Base-by-base conservation (phyloP, 2,329 filamentous ascomycete genomes). In the Trichoderma harzianum region DNA sequence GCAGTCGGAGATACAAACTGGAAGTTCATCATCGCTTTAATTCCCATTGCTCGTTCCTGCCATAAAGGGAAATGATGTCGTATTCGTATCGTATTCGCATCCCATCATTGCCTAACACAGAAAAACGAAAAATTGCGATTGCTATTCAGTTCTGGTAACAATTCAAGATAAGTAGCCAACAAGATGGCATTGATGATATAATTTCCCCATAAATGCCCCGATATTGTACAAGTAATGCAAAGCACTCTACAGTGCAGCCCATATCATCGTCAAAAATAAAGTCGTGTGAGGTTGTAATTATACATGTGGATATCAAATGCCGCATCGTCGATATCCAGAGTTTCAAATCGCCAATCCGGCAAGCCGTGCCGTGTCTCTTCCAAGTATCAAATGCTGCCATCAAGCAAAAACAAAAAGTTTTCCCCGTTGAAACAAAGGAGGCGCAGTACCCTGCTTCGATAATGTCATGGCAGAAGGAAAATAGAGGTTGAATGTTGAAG, bases 21-120 rank as follows among this genome's bases (percentile, higher is more conserved):
- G 21, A 34, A 14, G 1, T 21, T 53, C 16, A 30, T n/a, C 16
- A 16, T 34, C 32, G 2, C 7, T 55, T 39, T 51, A 5, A 39
- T 32, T 28, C 26, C 28, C 11, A 6, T 16, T 16, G 39, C 24
- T 24, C 2, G 47, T 39, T 24, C 30, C n/a, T 39, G 47, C 43
- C 30, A 1, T n/a, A 55, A 28, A 14, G 7, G 47, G 47, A 55
- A 55, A 55, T n/a, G 53, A 32, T 30, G 8, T 32, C 53, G 65
- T 68, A 68, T 47, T 43, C 34, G 65, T 11, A 58, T 60, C 65
- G 65, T 68, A 68, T 47, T 68, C 65, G 51, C 63, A 55, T 21
- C n/a, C 8, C n/a, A 51, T 53, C 5, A 10, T 14, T 16, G 3
- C 62, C 62, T 12, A 5, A 11, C 14, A 51, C 18, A 51, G 16